These are phyloP conservation scores for Chlorencoelia australis DNA, from an alignment of 2,329 filamentous ascomycete species.

Conservation along the genomic window DNA sequence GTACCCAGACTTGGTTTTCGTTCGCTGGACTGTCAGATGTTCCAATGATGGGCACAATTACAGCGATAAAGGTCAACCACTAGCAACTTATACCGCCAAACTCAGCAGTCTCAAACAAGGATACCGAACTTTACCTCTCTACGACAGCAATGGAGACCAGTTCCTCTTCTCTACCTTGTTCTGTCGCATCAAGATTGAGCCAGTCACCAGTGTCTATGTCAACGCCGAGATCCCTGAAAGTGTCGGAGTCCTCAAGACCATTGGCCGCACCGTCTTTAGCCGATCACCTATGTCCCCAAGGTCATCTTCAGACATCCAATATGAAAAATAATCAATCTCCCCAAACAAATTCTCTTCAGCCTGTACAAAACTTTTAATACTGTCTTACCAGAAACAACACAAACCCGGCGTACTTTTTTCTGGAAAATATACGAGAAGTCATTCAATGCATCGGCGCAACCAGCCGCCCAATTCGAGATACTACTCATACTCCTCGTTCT, in stretches of 20 bases:
- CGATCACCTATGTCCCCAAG: constrained; percentile 30
- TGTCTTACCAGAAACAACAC: constrained; percentile 9
- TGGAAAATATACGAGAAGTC: too few species aligned
- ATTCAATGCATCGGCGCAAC: too few species aligned
- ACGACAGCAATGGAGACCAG: constrained; percentile 80
- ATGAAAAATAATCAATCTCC: too few species aligned
- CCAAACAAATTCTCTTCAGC: too few species aligned
- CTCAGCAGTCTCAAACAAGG: constrained; percentile 81
- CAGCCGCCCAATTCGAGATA: too few species aligned
- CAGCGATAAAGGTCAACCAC: constrained; percentile 51
- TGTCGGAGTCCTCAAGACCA: constrained; percentile 44
- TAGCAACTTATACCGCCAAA: constrained; percentile 90
- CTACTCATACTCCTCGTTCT: too few species aligned
- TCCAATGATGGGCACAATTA: constrained; percentile 65
- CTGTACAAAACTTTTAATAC: constrained; percentile 14
- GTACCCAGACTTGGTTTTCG: constrained; percentile 85
- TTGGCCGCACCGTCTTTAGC: constrained; percentile 48
- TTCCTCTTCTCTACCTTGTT: constrained; percentile 94
- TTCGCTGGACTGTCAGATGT: constrained; percentile 86
- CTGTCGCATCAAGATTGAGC: constrained; percentile 67
- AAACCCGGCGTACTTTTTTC: constrained; percentile 1
- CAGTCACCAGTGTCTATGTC: constrained; percentile 46
- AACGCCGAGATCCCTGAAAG: constrained; percentile 36
- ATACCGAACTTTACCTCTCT: constrained; percentile 83
- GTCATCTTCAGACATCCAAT: constrained; percentile 18